A percentile compares a stretch with the other conserved stretches of the same genome.
Conservation (phyloP, 2,329 filamentous ascomycete species). For the Dothideomycetes sp. region DNA sequence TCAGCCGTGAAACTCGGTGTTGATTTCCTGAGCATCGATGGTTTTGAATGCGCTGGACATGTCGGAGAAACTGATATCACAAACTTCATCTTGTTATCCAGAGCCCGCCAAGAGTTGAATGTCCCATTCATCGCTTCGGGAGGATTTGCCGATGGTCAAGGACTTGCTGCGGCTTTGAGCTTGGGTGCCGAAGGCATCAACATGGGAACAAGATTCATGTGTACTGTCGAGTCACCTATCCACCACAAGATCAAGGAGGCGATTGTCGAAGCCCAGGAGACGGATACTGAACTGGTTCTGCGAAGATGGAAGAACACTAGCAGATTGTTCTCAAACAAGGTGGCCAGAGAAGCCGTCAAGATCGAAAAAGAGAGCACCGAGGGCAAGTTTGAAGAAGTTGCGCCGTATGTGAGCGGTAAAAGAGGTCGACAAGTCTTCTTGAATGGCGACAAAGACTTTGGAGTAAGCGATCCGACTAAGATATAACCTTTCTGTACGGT, state of each 20-base stretch:
- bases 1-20: conserved; percentile 90
- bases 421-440: conserved; percentile 83
- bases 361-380: conserved; percentile 74
- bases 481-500: too few species aligned
- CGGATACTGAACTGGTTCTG: conserved; percentile 80
- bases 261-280: conserved; percentile 82
- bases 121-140: conserved; percentile 94
- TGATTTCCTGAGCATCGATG: conserved; percentile 93
- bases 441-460: conserved; percentile 82
- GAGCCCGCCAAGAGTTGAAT: conserved; percentile 71
- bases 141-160: conserved; percentile 90
- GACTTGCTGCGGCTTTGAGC: conserved; percentile 79
- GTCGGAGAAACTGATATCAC: conserved; percentile 82
- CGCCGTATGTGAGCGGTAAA: conserved; percentile 80
- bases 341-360: conserved; percentile 68
- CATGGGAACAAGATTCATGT: conserved; percentile 98
- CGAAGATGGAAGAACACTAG: conserved; percentile 89
- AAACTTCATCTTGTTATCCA: conserved; percentile 78
- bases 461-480: conserved; percentile 50
- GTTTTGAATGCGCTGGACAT: conserved; percentile 92
- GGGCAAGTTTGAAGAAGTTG: conserved; percentile 84
- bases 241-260: conserved; percentile 89
- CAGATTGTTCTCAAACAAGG: conserved; percentile 82
- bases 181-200: conserved; percentile 92
- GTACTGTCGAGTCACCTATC: conserved; percentile 84